phyloP scores from a whole-genome alignment of 805 yeast species.

The Cyberlindnera misumaiensis region DNA sequence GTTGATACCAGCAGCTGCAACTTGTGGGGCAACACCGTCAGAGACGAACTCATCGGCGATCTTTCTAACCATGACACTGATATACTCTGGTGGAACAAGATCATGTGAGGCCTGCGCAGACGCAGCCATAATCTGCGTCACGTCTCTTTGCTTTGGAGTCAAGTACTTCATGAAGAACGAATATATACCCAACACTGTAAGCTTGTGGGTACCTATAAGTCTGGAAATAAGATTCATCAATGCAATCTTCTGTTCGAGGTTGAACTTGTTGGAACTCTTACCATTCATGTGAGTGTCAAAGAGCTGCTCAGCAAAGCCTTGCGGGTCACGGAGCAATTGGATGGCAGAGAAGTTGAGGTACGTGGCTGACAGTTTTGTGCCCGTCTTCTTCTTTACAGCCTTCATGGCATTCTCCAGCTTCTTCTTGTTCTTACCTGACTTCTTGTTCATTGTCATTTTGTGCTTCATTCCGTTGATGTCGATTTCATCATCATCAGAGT shows the following conservation, averaged over 20 bases:
- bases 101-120: slow-evolving; percentile 96
- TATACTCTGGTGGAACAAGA: slow-evolving; percentile 91
- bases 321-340: slow-evolving; percentile 93
- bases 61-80: slow-evolving; percentile 74
- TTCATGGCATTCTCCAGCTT: slow-evolving; percentile 73
- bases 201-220: slow-evolving; percentile 88
- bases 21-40: slow-evolving; percentile 97
- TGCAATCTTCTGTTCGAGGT: slow-evolving; percentile 82
- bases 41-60: slow-evolving; percentile 96
- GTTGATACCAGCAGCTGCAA: slow-evolving; percentile 95
- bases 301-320: slow-evolving; percentile 88
- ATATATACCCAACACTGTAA: slow-evolving; percentile 83
- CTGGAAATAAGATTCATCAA: slow-evolving; percentile 85
- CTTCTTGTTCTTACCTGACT: slow-evolving; percentile 70
- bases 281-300: slow-evolving; percentile 67
- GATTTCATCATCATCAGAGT: slow-evolving; percentile 56
- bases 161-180: slow-evolving; percentile 82
- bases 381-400: slow-evolving; percentile 56
- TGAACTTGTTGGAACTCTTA: slow-evolving; percentile 62
- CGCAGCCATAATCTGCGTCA: slow-evolving; percentile 95
- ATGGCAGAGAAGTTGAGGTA: slow-evolving; percentile 91
- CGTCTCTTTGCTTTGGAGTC: slow-evolving; percentile 91
- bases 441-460: slow-evolving; percentile 77
- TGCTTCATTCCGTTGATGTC: slow-evolving; percentile 74
- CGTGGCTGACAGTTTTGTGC: slow-evolving; percentile 50